Percentiles rank a stretch among this genome's conserved stretches.
Conservation (phyloP, 441 rosid genomes). For the Biscutella laevigata region DNA sequence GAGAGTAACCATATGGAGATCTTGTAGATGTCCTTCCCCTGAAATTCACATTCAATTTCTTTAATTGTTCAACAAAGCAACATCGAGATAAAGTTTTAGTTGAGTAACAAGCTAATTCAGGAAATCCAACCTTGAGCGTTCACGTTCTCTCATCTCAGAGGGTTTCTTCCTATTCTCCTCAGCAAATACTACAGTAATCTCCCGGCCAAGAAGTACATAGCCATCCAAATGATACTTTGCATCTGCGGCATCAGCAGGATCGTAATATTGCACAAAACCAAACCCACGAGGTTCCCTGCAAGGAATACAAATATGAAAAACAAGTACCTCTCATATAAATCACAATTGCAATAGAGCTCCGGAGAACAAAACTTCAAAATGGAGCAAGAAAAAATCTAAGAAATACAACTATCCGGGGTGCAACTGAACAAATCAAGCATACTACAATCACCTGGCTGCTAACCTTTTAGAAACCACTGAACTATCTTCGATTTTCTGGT, state of each 20-base stretch:
- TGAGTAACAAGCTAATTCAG: background rate
- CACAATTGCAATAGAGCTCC: background rate
- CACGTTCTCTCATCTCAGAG: conserved; percentile 48
- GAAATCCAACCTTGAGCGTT: conserved; percentile 52
- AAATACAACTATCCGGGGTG: too few relatives aligned
- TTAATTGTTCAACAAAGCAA: background rate
- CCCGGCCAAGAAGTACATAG: conserved; percentile 50
- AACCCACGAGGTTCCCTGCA: conserved; percentile 83
- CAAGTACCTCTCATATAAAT: background rate
- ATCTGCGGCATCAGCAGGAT: conserved; percentile 65
- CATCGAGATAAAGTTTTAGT: background rate
- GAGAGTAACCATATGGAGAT: conserved; percentile 10
- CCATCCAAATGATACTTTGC: conserved; percentile 67
- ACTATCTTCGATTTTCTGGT: too few relatives aligned
- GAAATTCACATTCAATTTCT: conserved; percentile 1
- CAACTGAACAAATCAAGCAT: too few relatives aligned
- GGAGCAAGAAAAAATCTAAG: too few relatives aligned
- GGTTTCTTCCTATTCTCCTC: conserved; percentile 69
- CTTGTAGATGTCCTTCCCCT: conserved; percentile 23
- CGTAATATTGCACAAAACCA: conserved; percentile 58
- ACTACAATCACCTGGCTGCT: too few relatives aligned
- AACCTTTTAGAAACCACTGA: too few relatives aligned
- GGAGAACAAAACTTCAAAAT: background rate
- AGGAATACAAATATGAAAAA: conserved; percentile 21
- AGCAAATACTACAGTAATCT: conserved; percentile 54